Evolutionary conservation across 305 asterid species (phyloP), one percentile per base, ranked within the genome.

Genomic region (Fraxinus sp.): DNA sequence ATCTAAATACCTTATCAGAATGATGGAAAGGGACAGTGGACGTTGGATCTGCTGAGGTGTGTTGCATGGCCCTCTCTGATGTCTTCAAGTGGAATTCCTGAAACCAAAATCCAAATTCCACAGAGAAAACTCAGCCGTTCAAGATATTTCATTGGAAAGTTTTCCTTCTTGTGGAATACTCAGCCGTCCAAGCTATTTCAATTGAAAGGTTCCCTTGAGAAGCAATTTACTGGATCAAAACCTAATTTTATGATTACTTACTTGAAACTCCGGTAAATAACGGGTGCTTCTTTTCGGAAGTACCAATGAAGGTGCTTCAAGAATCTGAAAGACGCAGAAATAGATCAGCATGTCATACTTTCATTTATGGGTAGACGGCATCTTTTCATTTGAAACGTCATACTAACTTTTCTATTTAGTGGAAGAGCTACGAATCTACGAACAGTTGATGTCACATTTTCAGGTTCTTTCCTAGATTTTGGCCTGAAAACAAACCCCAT

Each of bases 51-150:
- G 88, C 87, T 30, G 95, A 87, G 87, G 86, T 80, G 83, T 94
- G 94, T 78, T 90, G 95, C 79, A 74, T 82, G 73, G 98, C 97
- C 90, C 98, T 94, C 91, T 91, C 99, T 71, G 90, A 89, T 3
- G 97, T 95, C 89, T 90, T 94, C 88, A 95, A 89, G 86, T 90
- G 94, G 88, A 94, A 95, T 89, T 95, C 99, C 99, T 93, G 90
- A 77, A 87, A 83, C 81, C 80, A 86, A 80, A 86, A 14, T 20
- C 32, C 70, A 59, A 7, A 59, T 26, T 80, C 35, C 79, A 76
- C 78, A 75, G 33, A 49, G 62, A 74, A 81, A 66, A 80, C 22
- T 87, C 75, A 87, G 66, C 26, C 9, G 26, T 55, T 24, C 75
- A 73, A 81, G 22, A 9, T 11, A 76, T 7, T 11, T 64, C 64